Evolutionary conservation across 331 rosid genomes (phyloP).

Genomic region (Spiraea crenata): DNA sequence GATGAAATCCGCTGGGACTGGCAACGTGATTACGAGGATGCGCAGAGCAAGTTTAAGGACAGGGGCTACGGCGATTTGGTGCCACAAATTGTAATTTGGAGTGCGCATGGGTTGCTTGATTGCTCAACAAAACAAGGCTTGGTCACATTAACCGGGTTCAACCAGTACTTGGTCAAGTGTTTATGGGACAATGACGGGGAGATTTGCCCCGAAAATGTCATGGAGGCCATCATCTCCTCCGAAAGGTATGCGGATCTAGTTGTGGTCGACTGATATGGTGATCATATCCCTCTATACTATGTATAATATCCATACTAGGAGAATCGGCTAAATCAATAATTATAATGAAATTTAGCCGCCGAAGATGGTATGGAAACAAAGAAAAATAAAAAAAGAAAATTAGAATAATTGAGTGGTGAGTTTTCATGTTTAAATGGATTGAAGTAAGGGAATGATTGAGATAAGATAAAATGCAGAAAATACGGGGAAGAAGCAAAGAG

Average conservation of each 20-base stretch:
- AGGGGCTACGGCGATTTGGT: constrained; percentile 48
- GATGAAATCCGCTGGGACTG: constrained; percentile 41
- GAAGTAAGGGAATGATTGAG: too few relatives aligned
- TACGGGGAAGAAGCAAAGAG: too few relatives aligned
- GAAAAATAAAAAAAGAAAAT: too few relatives aligned
- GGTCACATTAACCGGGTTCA: constrained; percentile 50
- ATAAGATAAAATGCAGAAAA: too few relatives aligned
- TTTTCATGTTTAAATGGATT: too few relatives aligned
- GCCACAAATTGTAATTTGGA: constrained; percentile 69
- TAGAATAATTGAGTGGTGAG: too few relatives aligned
- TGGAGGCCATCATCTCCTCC: constrained; percentile 47
- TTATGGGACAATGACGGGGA: constrained; percentile 42
- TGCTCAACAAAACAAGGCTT: constrained; percentile 43
- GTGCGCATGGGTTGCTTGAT: background rate
- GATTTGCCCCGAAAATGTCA: constrained; percentile 30
- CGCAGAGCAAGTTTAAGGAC: constrained; percentile 44
- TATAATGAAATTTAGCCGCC: too few relatives aligned
- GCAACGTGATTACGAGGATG: constrained; percentile 58
- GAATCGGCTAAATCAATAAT: too few relatives aligned
- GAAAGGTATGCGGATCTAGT: constrained; percentile 39
- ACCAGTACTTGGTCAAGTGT: constrained; percentile 51
- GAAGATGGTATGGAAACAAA: too few relatives aligned
- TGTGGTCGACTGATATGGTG: constrained; percentile 33
- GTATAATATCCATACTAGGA: too few relatives aligned
- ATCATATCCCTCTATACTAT: too few relatives aligned